A percentile compares a stretch with the other conserved stretches of the same genome.
Evolutionary conservation across 257 asterid species (phyloP).

Genomic region (Solanum gracilifrons): DNA sequence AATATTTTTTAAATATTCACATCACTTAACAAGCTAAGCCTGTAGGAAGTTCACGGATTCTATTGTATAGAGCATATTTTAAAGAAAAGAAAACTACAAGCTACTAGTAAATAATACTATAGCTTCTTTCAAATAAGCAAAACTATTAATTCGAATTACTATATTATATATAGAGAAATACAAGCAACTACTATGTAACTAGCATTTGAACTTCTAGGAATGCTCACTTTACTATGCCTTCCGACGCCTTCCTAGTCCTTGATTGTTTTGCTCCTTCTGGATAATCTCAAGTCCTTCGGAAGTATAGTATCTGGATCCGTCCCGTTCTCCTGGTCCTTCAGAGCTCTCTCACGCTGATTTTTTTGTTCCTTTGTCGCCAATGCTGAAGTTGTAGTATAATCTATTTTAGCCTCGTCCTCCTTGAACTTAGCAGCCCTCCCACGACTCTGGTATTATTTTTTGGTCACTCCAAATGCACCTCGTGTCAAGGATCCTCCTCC

Average conservation of each 20-base stretch:
- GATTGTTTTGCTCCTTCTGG: background rate
- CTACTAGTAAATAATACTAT: background rate
- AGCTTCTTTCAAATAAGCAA: background rate
- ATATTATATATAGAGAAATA: background rate
- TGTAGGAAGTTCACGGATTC: background rate
- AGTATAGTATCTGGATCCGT: background rate
- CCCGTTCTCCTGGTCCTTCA: background rate
- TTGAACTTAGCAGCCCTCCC: background rate
- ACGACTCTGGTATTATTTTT: background rate
- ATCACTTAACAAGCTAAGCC: background rate
- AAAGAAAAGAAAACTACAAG: background rate
- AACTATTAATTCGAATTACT: background rate
- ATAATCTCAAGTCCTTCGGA: background rate
- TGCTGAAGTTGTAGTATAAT: background rate
- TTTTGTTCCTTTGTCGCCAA: background rate
- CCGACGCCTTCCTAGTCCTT: background rate
- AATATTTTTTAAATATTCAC: background rate
- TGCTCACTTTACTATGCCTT: background rate
- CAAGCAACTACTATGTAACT: background rate
- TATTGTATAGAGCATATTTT: background rate
- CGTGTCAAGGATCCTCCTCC: background rate
- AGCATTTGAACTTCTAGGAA: background rate
- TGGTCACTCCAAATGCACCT: background rate
- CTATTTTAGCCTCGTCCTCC: background rate
- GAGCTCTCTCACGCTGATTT: conserved; percentile 6